Evolutionary conservation across 2,329 filamentous ascomycete genomes (phyloP).

Genomic region (Trichoderma cornu-damae): DNA sequence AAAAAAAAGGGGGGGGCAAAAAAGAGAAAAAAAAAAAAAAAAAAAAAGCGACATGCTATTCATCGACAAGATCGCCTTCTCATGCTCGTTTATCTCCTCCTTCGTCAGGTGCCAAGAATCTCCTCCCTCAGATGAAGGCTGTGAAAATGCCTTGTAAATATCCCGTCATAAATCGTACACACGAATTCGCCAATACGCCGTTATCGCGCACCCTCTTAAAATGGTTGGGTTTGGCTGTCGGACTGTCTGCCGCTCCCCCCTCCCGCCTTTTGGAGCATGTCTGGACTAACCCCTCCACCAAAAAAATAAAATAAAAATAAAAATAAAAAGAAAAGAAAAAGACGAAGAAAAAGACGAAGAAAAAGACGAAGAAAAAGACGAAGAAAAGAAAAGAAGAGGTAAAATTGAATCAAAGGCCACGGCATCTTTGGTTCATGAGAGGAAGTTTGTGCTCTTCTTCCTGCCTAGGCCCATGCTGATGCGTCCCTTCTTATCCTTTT

Average conservation of each 20-base stretch:
- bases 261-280: not conserved
- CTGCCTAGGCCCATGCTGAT: slow-evolving; percentile 63
- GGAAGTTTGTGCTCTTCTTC: slow-evolving; percentile 60
- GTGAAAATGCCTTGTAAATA: slow-evolving; percentile 5
- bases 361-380: no score
- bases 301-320: no score
- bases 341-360: no score
- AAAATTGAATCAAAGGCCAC: slow-evolving; percentile 4
- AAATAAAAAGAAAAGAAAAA: no score
- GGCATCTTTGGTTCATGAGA: slow-evolving; percentile 24
- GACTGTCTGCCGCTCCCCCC: not conserved
- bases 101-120: not conserved
- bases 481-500: slow-evolving; percentile 56
- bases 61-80: not conserved
- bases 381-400: no score
- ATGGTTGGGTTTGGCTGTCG: not conserved
- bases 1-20: no score
- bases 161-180: slow-evolving; percentile 22
- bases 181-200: slow-evolving; percentile 16
- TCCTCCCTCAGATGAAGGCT: slow-evolving; percentile 3
- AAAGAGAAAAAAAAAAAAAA: no score
- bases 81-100: not conserved
- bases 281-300: no score
- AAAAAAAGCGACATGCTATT: no score
- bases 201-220: not conserved